phyloP scores from a whole-genome alignment of 2,329 filamentous ascomycete species.

The Paecilomyces variotii region DNA sequence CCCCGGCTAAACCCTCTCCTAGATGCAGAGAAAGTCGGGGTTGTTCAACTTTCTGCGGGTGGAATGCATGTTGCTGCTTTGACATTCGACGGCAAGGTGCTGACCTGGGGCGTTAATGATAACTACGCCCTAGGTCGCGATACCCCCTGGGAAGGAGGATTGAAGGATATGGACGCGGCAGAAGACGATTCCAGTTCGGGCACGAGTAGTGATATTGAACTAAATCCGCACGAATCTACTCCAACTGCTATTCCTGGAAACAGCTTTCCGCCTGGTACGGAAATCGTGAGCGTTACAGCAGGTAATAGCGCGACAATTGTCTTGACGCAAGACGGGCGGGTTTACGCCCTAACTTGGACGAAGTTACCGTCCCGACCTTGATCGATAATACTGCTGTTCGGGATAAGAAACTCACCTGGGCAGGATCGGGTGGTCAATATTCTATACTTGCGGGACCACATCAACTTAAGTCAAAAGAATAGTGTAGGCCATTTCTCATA shows the following conservation, averaged over 20 bases:
- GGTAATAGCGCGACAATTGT: slow-evolving; percentile 70
- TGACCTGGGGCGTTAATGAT: slow-evolving; percentile 87
- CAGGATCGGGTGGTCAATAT: slow-evolving; percentile 9
- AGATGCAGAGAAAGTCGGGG: slow-evolving; percentile 42
- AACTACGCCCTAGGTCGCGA: slow-evolving; percentile 69
- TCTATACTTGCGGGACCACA: background rate
- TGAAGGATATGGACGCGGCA: slow-evolving; percentile 18
- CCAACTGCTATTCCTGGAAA: slow-evolving; percentile 49
- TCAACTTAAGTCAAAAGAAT: background rate
- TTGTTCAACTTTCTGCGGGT: slow-evolving; percentile 51
- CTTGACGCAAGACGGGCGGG: slow-evolving; percentile 63
- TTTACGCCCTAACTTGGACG: slow-evolving; percentile 45
- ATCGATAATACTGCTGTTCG: slow-evolving; percentile 7
- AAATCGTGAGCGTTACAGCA: slow-evolving; percentile 60
- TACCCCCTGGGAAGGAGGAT: slow-evolving; percentile 56
- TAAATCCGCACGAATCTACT: slow-evolving; percentile 66
- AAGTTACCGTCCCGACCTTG: slow-evolving; percentile 4
- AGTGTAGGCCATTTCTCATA: background rate
- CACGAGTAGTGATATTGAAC: slow-evolving; percentile 50
- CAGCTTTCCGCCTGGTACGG: slow-evolving; percentile 53
- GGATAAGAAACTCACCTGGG: slow-evolving; percentile 8
- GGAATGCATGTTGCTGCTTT: slow-evolving; percentile 72
- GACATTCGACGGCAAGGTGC: slow-evolving; percentile 68
- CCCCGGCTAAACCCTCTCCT: slow-evolving; percentile 50
- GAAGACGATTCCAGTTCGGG: slow-evolving; percentile 29